Base-by-base conservation (phyloP, 1,139 yeast species). In the Debaryomycetaceae sp. region DNA sequence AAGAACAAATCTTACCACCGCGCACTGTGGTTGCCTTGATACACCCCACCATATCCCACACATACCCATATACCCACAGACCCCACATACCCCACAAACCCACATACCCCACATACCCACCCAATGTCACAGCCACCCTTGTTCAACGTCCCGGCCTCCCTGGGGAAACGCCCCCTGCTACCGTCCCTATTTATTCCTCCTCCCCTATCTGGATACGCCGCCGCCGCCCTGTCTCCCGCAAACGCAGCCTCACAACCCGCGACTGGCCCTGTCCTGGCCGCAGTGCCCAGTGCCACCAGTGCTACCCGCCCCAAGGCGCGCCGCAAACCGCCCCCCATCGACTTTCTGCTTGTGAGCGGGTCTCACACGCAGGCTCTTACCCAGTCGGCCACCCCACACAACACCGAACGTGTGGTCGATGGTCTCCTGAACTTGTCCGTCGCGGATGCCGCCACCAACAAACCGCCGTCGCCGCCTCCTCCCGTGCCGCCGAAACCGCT, bases 281-380 rank as follows among this genome's bases (percentile, higher is more conserved):
- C 29, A 21, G 30, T 31, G 16, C 45, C 43, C 36, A 48, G 23
- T 22, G 18, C 13, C 23, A 30, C 14, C 25, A 20, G 30, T 23
- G 21, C 33, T 15, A 24, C 30, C 22, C 31, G 29, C 15, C 47
- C 42, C 37, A 48, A 49, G 25, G 50, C 54, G 51, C 36, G 44
- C 14, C 34, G 70, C 28, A 63, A 62, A 38, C 68, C 68, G 10
- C 68, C 68, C 5, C 68, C 68, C 15, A 57, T 61, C 13, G 65
- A 60, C 37, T 60, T 60, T 35, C 50, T 52, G 49, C 47, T 45
- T 30, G 50, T 60, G 10, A 49, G 45, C 32, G 64, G 63, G 4
- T 49, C 58, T 13, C 47, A 49, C 30, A 45, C 51, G 6, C 41
- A 33, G 25, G 30, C 37, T n/a, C 34, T 36, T n/a, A n/a, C n/a